Evolutionary conservation across 2,329 filamentous ascomycete species (phyloP), one percentile per base, ranked within the genome.

Genomic region (Hypocrella siamensis): DNA sequence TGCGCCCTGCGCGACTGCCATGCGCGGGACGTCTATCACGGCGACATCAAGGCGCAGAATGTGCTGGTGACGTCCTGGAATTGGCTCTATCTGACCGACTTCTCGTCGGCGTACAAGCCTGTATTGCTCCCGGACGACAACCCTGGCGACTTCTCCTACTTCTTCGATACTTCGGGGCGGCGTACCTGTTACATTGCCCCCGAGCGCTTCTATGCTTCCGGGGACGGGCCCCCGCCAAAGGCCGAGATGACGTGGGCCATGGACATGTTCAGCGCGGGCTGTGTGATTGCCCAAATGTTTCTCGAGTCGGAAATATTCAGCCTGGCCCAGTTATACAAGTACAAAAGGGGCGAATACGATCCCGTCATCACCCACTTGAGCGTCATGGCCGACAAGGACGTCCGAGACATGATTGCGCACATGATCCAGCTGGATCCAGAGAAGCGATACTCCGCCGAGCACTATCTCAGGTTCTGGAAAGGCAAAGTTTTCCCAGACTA

Each of bases 11-110:
- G 86, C 35, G 92, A 98, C 54, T 94, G 84, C 46, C 90, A 98
- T 53, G 67, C 79, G 18, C 70, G 79, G 29, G 82, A 92, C 45
- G 67, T 98, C 31, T 96, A 86, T 51, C 90, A 98, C 51, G 92
- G 90, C 35, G 92, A 98, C 49, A 96, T 98, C 61, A 98, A 98
- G 63, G 90, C 88, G 2, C 88, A 98, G 55, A 98, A 98, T 46
- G 75, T 93, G 22, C 63, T 98, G 30, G 88, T 98, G 31, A 98
- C 90, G 0, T 96, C 90, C 6, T 98, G 90, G 90, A 94, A 96
- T 58, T 98, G 92, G 90, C 67, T 98, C 3, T 98, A 96, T 51
- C 67, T 98, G 24, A 79, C 86, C n/a, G 90, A 98, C 53, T 98
- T 96, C 52, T 93, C 88, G 4, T 85, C 88, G 0, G 79, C 82